These are phyloP conservation scores for Pythium coloratum DNA, from an alignment of 352 stramenopile genomes.

Conservation along the genomic window DNA sequence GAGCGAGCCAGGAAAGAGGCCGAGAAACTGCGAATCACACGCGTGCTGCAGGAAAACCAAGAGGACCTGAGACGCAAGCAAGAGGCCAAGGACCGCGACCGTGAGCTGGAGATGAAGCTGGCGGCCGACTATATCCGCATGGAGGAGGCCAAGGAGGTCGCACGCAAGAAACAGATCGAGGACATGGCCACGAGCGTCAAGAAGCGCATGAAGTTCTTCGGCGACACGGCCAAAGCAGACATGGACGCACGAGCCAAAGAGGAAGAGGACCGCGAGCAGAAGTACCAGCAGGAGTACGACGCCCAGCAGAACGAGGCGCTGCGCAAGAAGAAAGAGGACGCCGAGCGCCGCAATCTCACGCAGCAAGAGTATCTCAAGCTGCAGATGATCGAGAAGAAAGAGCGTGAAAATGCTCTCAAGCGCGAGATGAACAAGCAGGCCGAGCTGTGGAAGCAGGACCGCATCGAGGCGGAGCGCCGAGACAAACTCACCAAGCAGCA, in stretches of 20 bases:
- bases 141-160: slow-evolving; percentile 69
- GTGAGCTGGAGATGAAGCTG: slow-evolving; percentile 63
- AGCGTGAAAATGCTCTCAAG: slow-evolving; percentile 49
- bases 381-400: slow-evolving; percentile 76
- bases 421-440: slow-evolving; percentile 76
- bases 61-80: slow-evolving; percentile 61
- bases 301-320: slow-evolving; percentile 55
- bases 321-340: slow-evolving; percentile 49
- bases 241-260: slow-evolving; percentile 63
- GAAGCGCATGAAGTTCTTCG: slow-evolving; percentile 85
- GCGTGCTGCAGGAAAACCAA: slow-evolving; percentile 67
- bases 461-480: slow-evolving; percentile 50
- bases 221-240: slow-evolving; percentile 70
- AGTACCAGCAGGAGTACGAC: slow-evolving; percentile 70
- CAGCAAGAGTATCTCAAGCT: slow-evolving; percentile 59
- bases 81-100: slow-evolving; percentile 48
- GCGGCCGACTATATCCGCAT: slow-evolving; percentile 70
- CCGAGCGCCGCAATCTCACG: slow-evolving; percentile 41
- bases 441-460: slow-evolving; percentile 76
- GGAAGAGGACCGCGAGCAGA: slow-evolving; percentile 58
- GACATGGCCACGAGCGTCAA: slow-evolving; percentile 76
- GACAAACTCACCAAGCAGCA: slow-evolving; percentile 57
- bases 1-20: slow-evolving; percentile 49
- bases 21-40: slow-evolving; percentile 61
- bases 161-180: slow-evolving; percentile 62